These are phyloP conservation scores for Evernia prunastri DNA, from an alignment of 495 filamentous ascomycete species.

Conservation along the genomic window DNA sequence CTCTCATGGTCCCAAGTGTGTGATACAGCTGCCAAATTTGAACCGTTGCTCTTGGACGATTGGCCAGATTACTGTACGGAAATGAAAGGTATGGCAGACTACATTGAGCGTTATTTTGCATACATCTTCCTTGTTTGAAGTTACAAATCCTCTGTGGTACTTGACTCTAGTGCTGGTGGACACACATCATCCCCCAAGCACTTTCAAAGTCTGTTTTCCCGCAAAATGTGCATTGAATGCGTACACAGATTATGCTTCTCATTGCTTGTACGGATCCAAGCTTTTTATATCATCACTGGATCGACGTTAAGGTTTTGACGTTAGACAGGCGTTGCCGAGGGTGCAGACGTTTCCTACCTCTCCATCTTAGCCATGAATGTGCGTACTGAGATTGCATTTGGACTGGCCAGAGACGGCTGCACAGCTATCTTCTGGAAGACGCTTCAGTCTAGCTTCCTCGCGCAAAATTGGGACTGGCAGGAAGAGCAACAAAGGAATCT, in stretches of 20 bases:
- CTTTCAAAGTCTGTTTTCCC: not conserved
- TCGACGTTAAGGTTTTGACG: not conserved
- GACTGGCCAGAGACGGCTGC: slow-evolving; percentile 58
- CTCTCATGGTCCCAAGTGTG: slow-evolving; percentile 46
- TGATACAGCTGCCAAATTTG: slow-evolving; percentile 40
- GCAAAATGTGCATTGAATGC: not conserved
- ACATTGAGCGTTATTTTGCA: not conserved
- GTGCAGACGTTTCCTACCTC: slow-evolving; percentile 43
- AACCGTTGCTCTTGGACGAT: slow-evolving; percentile 32
- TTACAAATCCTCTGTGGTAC: not conserved
- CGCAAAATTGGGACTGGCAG: slow-evolving; percentile 66
- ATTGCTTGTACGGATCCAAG: not conserved
- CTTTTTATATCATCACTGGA: not conserved
- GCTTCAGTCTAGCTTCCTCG: slow-evolving; percentile 39
- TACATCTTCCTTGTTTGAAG: not conserved
- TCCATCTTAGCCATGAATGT: slow-evolving; percentile 62
- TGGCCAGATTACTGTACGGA: slow-evolving; percentile 47
- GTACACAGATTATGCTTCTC: too few relatives aligned
- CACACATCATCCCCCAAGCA: not conserved
- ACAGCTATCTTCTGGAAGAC: slow-evolving; percentile 52
- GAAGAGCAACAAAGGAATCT: slow-evolving; percentile 45
- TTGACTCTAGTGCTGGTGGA: too few relatives aligned
- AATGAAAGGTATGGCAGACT: slow-evolving; percentile 37
- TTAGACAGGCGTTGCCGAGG: slow-evolving; percentile 51
- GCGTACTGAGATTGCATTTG: slow-evolving; percentile 61